Base-by-base conservation (phyloP, 805 yeast species). In the Candida endomychidarum region DNA sequence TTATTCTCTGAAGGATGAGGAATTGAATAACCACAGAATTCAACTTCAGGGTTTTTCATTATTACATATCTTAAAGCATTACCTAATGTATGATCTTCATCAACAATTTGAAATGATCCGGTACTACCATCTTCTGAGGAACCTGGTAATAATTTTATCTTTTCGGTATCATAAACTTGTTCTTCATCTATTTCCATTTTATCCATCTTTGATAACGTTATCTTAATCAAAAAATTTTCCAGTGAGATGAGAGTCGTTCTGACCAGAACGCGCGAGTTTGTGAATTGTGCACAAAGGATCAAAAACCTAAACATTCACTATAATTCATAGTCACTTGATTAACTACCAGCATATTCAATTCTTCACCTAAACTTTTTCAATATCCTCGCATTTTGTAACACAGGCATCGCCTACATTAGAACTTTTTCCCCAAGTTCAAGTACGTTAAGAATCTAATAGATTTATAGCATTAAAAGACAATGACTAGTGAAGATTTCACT, bases 11-110 rank as follows among this genome's bases (percentile, higher is more conserved):
- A 86, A 14, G 99, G 99, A 65, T 93, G 99, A 8, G 99, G 99
- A 51, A 93, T 93, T 31, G 97, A 88, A 67, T 93, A 93, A 41
- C 99, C 99, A 59, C 98, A 91, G 62, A 93, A 93, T 59, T 93
- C 99, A 18, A 93, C 99, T 50, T 89, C 95, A 26, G 97, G 96
- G 53, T 93, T 93, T 67, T 91, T 90, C 96, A 93, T 89, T 53
- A 93, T 88, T 60, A 91, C 81, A 64, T 89, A 90, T 60, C 97
- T 81, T 38, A 93, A 75, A 5, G 98, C 85, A 57, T 93, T 93
- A 17, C 99, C 99, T 37, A 93, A 67, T 1, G 99, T 93, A 61
- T 93, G 99, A 65, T 93, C 99, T 63, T 93, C 99, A 51, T 89
- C 93, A 22, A 79, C 61, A 46, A 93, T 83, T 64, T 91, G 96